Evolutionary conservation across 306 rosid genomes (phyloP).

Genomic region (Vachellia collinsii): DNA sequence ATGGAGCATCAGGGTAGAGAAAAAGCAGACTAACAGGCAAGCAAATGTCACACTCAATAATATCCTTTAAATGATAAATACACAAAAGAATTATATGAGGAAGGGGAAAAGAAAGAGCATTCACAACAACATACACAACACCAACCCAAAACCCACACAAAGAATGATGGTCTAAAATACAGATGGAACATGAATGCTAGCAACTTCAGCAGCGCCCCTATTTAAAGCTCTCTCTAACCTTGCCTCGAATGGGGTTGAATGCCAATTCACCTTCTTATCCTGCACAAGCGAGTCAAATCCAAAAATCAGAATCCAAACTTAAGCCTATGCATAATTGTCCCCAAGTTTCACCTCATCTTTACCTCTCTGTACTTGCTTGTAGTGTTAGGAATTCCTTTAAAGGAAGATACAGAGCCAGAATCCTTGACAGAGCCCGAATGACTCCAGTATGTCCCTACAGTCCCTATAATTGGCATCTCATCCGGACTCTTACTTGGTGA

Average conservation of each 20-base stretch:
- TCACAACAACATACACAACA: conserved; percentile 32
- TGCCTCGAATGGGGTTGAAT: conserved; percentile 65
- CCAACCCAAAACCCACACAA: conserved; percentile 18
- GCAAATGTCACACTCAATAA: conserved; percentile 25
- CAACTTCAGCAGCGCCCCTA: conserved; percentile 42
- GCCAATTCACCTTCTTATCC: conserved; percentile 72
- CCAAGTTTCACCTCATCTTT: conserved; percentile 41
- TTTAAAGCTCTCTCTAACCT: conserved; percentile 67
- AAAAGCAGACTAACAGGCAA: background rate
- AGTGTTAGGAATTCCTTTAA: conserved; percentile 70
- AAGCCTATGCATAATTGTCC: conserved; percentile 25
- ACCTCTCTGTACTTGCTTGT: conserved; percentile 76
- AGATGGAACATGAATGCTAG: conserved; percentile 18
- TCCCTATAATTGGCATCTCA: conserved; percentile 68
- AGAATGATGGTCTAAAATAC: conserved; percentile 33
- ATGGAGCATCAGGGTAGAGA: background rate
- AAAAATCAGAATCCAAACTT: conserved; percentile 41
- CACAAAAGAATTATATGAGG: conserved; percentile 43
- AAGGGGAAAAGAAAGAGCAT: background rate
- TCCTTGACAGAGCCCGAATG: conserved; percentile 42
- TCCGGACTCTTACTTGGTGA: conserved; percentile 54
- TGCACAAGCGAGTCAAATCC: conserved; percentile 43
- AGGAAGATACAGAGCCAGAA: conserved; percentile 54
- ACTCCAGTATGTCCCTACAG: conserved; percentile 74
- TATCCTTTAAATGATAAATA: conserved; percentile 20